Conservation (phyloP, 2,329 filamentous ascomycete genomes). For the Coniochaeta ligniaria region DNA sequence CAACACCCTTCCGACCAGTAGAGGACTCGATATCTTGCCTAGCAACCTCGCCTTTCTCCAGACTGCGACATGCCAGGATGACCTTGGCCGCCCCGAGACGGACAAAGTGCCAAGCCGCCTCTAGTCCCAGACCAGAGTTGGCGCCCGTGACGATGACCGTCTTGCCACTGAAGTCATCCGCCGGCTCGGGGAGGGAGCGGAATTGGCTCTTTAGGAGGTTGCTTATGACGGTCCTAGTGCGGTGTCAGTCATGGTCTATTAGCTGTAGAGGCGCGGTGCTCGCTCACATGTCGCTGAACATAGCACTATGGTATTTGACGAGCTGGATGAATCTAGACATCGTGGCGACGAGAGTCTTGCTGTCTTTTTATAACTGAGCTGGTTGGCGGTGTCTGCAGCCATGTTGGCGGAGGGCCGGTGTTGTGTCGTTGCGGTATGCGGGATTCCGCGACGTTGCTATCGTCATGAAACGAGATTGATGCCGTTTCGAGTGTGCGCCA, state of each 20-base stretch:
- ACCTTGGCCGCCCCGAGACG: constrained; percentile 27
- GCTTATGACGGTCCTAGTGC: neutral
- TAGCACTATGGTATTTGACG: neutral
- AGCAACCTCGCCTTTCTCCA: constrained; percentile 28
- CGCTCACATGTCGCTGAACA: neutral
- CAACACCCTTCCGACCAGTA: constrained; percentile 13
- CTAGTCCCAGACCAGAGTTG: constrained; percentile 29
- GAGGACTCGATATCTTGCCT: constrained; percentile 25
- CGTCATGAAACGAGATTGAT: neutral
- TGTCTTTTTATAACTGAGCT: neutral
- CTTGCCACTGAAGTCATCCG: constrained; percentile 10
- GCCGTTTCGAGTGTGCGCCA: neutral
- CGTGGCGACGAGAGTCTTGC: neutral
- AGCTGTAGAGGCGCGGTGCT: neutral
- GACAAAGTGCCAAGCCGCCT: constrained; percentile 28
- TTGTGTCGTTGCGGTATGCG: neutral
- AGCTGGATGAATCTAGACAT: neutral
- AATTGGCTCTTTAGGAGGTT: neutral
- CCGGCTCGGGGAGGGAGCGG: constrained; percentile 11
- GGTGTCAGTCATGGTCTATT: neutral
- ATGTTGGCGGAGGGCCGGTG: neutral
- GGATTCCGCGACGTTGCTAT: neutral
- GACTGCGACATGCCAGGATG: constrained; percentile 28
- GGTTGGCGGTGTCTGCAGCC: neutral
- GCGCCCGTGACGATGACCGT: constrained; percentile 29